A percentile compares a stretch with the other conserved stretches of the same genome.
Conservation (phyloP, 2,329 filamentous ascomycete species). For the Penicillium hesseltinei region DNA sequence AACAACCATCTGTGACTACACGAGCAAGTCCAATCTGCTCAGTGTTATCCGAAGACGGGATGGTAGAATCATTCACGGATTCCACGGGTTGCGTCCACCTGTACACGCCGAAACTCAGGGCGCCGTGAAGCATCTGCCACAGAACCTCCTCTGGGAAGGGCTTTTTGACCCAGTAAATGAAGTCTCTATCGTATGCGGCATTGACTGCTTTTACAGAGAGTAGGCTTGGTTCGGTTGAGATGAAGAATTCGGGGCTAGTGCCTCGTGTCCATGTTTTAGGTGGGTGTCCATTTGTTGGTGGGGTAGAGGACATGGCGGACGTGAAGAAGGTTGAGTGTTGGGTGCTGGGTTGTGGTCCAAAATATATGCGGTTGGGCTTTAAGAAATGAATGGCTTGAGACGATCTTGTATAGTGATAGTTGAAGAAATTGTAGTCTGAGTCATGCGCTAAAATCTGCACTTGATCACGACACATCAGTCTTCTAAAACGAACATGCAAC, state of each 20-base stretch:
- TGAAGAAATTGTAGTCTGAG: neutral
- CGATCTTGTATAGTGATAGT: neutral
- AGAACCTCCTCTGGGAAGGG: conserved; percentile 19
- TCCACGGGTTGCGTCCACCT: neutral
- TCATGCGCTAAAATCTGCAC: neutral
- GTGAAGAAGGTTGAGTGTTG: neutral
- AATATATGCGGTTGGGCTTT: neutral
- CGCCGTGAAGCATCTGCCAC: conserved; percentile 20
- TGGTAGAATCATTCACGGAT: neutral
- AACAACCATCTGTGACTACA: conserved; percentile 67
- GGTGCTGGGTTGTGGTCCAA: neutral
- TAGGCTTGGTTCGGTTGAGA: conserved; percentile 20
- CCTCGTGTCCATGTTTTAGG: conserved; percentile 20
- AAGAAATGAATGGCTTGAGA: neutral
- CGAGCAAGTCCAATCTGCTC: conserved; percentile 59
- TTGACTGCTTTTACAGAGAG: conserved; percentile 22
- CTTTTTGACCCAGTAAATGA: conserved; percentile 17
- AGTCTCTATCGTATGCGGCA: conserved; percentile 17
- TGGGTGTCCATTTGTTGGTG: conserved; percentile 11
- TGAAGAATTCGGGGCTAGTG: conserved; percentile 14
- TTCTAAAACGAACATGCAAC: neutral
- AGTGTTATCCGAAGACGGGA: conserved; percentile 14
- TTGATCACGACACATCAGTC: neutral
- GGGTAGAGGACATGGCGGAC: conserved; percentile 16
- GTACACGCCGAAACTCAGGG: conserved; percentile 25